These are phyloP conservation scores for Cryptosporidium viatorum DNA, from an alignment of 169 alveolate species.

Conservation along the genomic window DNA sequence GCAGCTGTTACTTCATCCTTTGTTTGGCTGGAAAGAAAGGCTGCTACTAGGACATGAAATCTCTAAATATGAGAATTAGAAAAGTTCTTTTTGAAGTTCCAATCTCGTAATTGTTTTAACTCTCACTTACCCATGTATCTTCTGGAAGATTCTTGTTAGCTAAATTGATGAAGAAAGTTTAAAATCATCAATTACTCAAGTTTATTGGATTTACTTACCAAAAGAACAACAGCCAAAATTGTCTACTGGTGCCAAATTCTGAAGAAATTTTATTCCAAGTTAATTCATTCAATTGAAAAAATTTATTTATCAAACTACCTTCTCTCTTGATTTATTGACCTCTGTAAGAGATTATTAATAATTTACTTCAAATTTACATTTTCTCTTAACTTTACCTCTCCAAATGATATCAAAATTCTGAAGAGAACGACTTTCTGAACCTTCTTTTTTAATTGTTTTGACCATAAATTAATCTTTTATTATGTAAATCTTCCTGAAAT, in stretches of 20 bases:
- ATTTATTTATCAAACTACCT: conserved; percentile 22
- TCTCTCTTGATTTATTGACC: conserved; percentile 44
- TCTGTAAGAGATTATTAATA: not conserved
- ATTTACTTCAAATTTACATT: not conserved
- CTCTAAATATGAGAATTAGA: conserved; percentile 63
- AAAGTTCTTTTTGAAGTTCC: not conserved
- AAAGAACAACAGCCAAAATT: conserved; percentile 56
- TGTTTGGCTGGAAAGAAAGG: conserved; percentile 89
- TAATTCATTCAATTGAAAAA: not conserved
- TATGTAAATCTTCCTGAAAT: not conserved
- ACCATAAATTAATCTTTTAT: not conserved
- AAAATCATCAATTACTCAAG: not conserved
- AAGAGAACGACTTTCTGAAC: not conserved
- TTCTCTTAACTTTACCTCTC: conserved; percentile 32
- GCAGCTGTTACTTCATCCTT: conserved; percentile 87
- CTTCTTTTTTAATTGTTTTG: conserved; percentile 1
- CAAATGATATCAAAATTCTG: conserved; percentile 43
- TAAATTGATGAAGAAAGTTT: not conserved
- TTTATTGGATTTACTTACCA: conserved; percentile 41
- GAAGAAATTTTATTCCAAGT: conserved; percentile 5
- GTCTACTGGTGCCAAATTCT: conserved; percentile 66
- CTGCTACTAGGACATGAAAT: conserved; percentile 86
- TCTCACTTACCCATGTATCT: conserved; percentile 54
- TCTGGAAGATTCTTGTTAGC: conserved; percentile 55
- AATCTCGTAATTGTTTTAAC: not conserved